These are phyloP conservation scores for Penicillium freii DNA, from an alignment of 2,329 filamentous ascomycete species.

Conservation along the genomic window DNA sequence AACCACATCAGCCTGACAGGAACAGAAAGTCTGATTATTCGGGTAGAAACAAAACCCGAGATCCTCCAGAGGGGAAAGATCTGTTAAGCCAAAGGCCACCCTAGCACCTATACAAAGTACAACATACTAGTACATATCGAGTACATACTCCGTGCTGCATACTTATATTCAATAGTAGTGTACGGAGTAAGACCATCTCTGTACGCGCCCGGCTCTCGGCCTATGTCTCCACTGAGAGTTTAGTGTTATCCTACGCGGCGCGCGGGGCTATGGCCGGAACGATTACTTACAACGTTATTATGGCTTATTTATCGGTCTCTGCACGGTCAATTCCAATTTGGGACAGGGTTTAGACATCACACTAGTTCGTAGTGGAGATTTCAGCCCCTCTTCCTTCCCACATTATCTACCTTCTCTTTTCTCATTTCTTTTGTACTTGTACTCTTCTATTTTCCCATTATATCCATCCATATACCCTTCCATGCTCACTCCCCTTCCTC, in stretches of 20 bases:
- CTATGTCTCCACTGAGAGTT: conserved; percentile 1
- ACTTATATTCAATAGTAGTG: background rate
- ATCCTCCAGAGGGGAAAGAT: background rate
- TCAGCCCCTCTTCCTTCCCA: conserved; percentile 18
- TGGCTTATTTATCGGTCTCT: conserved; percentile 3
- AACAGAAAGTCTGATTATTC: background rate
- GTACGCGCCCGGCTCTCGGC: background rate
- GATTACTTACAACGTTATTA: background rate
- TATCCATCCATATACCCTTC: background rate
- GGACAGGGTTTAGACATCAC: conserved; percentile 17
- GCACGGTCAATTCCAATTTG: conserved; percentile 9
- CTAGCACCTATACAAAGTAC: background rate
- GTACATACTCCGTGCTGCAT: background rate
- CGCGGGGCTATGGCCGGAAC: conserved; percentile 3
- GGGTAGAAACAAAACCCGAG: background rate
- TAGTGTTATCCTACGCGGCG: background rate
- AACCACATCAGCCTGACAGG: background rate
- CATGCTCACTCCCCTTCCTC: background rate
- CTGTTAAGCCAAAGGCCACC: background rate
- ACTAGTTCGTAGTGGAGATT: conserved; percentile 20
- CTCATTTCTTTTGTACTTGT: conserved; percentile 1
- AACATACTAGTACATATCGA: background rate
- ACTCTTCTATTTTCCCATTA: background rate
- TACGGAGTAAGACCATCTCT: background rate
- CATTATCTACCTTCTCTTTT: conserved; percentile 2